Conservation (phyloP, 2,329 filamentous ascomycete genomes). For the Calonectria hongkongensis region DNA sequence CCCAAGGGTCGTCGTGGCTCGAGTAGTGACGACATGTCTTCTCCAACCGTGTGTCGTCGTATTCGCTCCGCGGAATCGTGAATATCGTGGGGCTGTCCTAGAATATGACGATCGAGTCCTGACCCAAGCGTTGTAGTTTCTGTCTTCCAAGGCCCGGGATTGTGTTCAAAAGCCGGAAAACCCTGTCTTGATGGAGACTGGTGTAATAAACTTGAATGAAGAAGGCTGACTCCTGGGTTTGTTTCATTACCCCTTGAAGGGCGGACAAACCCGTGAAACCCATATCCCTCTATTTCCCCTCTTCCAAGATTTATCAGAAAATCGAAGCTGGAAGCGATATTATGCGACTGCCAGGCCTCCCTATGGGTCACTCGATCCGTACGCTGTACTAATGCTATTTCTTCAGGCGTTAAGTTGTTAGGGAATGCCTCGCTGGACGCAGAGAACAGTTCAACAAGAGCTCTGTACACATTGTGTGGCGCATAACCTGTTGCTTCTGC, state of each 20-base stretch:
- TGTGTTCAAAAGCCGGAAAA: constrained; percentile 41
- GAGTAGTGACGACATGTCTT: constrained; percentile 47
- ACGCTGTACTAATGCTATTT: constrained; percentile 65
- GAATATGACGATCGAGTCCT: constrained; percentile 42
- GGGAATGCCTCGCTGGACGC: constrained; percentile 66
- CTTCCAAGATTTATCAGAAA: constrained; percentile 71
- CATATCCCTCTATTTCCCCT: constrained; percentile 61
- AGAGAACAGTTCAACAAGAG: constrained; percentile 69
- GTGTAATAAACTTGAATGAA: constrained; percentile 40
- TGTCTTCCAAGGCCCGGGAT: constrained; percentile 39
- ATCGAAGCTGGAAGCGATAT: constrained; percentile 68
- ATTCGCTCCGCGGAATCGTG: constrained; percentile 45
- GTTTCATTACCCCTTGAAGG: constrained; percentile 41
- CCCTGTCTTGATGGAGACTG: constrained; percentile 40
- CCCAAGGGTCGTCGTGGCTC: constrained; percentile 59
- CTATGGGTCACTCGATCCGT: constrained; percentile 68
- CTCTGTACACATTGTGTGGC: constrained; percentile 71
- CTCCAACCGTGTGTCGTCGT: constrained; percentile 52
- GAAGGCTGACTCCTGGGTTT: constrained; percentile 30
- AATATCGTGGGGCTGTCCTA: constrained; percentile 41
- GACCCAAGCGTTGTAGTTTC: constrained; percentile 41
- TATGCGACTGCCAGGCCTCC: constrained; percentile 67
- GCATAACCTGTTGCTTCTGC: constrained; percentile 49
- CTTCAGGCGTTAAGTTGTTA: constrained; percentile 65
- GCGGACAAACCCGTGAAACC: constrained; percentile 60